Conservation (phyloP, 1,139 yeast genomes). For the Chernovozyma aurita region DNA sequence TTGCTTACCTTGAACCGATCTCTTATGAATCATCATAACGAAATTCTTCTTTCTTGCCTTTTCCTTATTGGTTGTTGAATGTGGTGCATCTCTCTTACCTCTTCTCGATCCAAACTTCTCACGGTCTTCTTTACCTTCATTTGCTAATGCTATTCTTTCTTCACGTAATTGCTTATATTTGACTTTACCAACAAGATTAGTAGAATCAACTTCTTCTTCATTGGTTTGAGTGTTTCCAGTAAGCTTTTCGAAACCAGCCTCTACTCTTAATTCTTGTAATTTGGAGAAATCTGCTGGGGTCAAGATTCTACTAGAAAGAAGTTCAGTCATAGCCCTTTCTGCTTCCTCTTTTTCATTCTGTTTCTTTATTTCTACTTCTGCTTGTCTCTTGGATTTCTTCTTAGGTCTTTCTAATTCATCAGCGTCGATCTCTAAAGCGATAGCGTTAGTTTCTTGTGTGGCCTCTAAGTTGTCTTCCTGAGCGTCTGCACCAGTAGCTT, state of each 20-base stretch:
- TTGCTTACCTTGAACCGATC: slow-evolving; percentile 89
- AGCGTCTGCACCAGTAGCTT: slow-evolving; percentile 2
- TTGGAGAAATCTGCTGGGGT: slow-evolving; percentile 98
- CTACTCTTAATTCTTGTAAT: slow-evolving; percentile 75
- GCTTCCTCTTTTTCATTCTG: slow-evolving; percentile 15
- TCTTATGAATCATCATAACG: slow-evolving; percentile 96
- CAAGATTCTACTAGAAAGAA: slow-evolving; percentile 71
- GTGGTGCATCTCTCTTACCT: slow-evolving; percentile 75
- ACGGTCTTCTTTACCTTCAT: slow-evolving; percentile 91
- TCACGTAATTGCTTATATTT: slow-evolving; percentile 85
- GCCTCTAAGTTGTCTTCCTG: slow-evolving; percentile 16
- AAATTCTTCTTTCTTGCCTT: slow-evolving; percentile 98
- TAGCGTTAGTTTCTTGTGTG: slow-evolving; percentile 4
- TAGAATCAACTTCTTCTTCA: slow-evolving; percentile 84
- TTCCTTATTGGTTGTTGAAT: slow-evolving; percentile 91
- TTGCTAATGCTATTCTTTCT: slow-evolving; percentile 81
- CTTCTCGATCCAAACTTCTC: slow-evolving; percentile 84
- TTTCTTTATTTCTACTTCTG: slow-evolving; percentile 19
- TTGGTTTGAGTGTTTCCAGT: slow-evolving; percentile 58
- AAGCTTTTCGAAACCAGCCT: slow-evolving; percentile 78
- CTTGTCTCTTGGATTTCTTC: slow-evolving; percentile 19
- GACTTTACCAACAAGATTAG: slow-evolving; percentile 72
- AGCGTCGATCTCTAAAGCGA: slow-evolving; percentile 30
- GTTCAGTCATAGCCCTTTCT: slow-evolving; percentile 50
- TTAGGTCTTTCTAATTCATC: slow-evolving; percentile 21